Evolutionary conservation across 352 stramenopile species (phyloP).

Genomic region (Hyaloperonospora brassicae): DNA sequence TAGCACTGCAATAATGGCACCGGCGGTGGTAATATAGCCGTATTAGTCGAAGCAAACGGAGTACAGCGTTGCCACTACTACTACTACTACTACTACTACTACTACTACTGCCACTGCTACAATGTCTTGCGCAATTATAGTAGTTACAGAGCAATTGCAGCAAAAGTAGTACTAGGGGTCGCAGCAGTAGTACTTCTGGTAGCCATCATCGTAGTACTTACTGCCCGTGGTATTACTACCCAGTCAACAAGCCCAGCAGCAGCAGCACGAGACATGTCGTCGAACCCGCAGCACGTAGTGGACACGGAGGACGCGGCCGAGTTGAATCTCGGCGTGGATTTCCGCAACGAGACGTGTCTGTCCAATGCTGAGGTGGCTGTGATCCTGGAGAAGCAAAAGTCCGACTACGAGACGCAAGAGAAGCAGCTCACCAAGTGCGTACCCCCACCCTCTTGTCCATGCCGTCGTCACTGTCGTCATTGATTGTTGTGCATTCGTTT

Average conservation of each 20-base stretch:
- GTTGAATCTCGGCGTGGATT: slow-evolving; percentile 84
- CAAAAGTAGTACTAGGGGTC: too few species aligned
- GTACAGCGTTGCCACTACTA: too few species aligned
- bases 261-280: slow-evolving; percentile 37
- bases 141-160: too few species aligned
- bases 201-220: background rate
- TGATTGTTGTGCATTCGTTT: too few species aligned
- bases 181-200: too few species aligned
- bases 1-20: too few species aligned
- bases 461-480: too few species aligned
- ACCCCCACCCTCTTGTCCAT: background rate
- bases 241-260: background rate
- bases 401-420: slow-evolving; percentile 87
- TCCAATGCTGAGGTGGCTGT: slow-evolving; percentile 87
- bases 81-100: too few species aligned
- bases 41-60: too few species aligned
- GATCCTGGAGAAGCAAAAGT: slow-evolving; percentile 87
- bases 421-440: slow-evolving; percentile 80
- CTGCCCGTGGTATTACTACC: background rate
- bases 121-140: too few species aligned
- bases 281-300: slow-evolving; percentile 81
- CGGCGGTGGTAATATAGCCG: too few species aligned
- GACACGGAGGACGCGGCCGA: slow-evolving; percentile 87
- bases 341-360: slow-evolving; percentile 84
- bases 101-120: too few species aligned